A percentile compares a stretch with the other conserved stretches of the same genome.
Conservation (phyloP, 139 green algal species). For the Coccomyxa sp. region DNA sequence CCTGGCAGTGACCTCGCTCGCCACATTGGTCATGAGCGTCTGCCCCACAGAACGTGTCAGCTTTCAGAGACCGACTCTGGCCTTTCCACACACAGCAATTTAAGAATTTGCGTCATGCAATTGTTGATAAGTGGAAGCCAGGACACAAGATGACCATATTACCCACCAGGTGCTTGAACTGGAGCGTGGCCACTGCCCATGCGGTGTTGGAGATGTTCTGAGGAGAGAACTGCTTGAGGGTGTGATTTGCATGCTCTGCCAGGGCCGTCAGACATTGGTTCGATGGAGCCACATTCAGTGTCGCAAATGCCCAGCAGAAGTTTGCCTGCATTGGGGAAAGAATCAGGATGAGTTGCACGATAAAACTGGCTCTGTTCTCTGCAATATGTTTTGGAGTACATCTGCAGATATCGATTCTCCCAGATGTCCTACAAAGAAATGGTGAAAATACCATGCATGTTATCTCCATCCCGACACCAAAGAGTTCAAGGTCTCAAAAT, state of each 20-base stretch:
- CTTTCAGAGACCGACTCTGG: not conserved
- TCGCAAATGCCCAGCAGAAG: slow-evolving; percentile 8
- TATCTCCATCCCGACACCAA: too few species aligned
- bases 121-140: not conserved
- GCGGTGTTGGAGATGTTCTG: slow-evolving; percentile 48
- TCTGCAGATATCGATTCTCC: too few species aligned
- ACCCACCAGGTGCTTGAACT: slow-evolving; percentile 8
- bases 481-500: too few species aligned
- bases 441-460: too few species aligned
- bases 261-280: not conserved
- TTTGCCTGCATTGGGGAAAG: slow-evolving; percentile 3
- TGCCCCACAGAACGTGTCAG: slow-evolving; percentile 7
- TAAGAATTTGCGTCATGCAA: too few species aligned
- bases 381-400: too few species aligned
- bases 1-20: slow-evolving; percentile 17
- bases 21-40: slow-evolving; percentile 17
- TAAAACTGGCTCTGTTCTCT: too few species aligned
- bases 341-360: too few species aligned
- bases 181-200: slow-evolving; percentile 43
- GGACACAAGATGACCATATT: not conserved
- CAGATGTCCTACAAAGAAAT: too few species aligned
- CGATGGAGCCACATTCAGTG: not conserved
- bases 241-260: not conserved
- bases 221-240: slow-evolving; percentile 24
- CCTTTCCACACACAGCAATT: too few species aligned